Base-by-base conservation (phyloP, 192 early-diverging fungal genomes). In the Linnemannia hyalina region DNA sequence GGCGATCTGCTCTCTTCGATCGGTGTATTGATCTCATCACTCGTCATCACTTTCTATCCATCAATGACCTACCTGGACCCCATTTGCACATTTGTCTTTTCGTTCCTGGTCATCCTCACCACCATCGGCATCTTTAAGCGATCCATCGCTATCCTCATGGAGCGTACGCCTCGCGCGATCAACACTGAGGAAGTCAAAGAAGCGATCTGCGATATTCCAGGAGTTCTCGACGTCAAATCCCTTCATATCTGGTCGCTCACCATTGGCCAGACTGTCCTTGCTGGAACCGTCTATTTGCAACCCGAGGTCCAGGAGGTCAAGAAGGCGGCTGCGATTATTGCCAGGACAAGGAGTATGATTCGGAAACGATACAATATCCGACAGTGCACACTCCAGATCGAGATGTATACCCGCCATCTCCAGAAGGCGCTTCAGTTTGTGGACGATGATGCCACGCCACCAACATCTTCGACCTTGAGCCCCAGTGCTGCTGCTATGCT, bases 41-140 rank as follows among this genome's bases (percentile, higher is more conserved):
- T 94, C 9, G 82, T 96, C 47, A 90, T 97, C 35, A 84, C 89
- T 23, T 85, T 94, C 78, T 88, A 91, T 55, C 94, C 94, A 16
- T 73, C 81, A 20, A 75, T 87, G 54, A 92, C 92, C 23, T 90
- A 92, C 77, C 91, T 97, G 47, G 96, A 97, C 78, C 96, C 96
- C 0, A 71, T 96, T 18, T 96, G 95, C 88, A 97, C 96, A 7
- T 96, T 97, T 78, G 52, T 96, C 32, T 97, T 97, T 82, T 95
- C 95, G 0, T 82, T 94, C 44, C 83, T 97, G 65, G 96, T 96
- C 36, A 88, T 97, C 35, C 87, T 81, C 18, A 96, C 95, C 10
- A 97, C 96, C 1, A 85, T 93, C 16, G 85, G 90, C 11, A 76
- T 97, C 9, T 90, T 97, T 35, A 91, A 88, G 70, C 91, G 93